A percentile compares a stretch with the other conserved stretches of the same genome.
These are phyloP conservation scores for Cetraspora pellucida DNA, from an alignment of 192 early-diverging fungal species.

Conservation along the genomic window DNA sequence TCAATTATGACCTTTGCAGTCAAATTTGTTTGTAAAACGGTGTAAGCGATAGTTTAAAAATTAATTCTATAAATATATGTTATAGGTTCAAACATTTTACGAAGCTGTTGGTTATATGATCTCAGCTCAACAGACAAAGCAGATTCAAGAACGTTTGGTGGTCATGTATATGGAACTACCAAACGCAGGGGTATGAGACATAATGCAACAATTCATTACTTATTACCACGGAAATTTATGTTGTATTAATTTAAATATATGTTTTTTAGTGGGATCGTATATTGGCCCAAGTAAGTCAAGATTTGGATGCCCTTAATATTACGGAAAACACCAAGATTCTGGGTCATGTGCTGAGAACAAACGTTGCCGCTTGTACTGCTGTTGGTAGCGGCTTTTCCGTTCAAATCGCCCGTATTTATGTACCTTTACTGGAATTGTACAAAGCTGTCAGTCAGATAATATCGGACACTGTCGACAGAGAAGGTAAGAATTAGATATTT, in stretches of 20 bases:
- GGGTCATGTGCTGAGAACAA: slow-evolving; percentile 92
- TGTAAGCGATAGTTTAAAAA: too few species aligned
- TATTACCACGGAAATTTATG: neutral
- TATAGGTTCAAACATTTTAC: slow-evolving; percentile 95
- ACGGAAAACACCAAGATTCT: slow-evolving; percentile 87
- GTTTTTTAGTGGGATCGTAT: slow-evolving; percentile 74
- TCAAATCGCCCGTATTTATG: slow-evolving; percentile 89
- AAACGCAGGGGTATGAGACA: slow-evolving; percentile 68
- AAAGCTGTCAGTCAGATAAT: slow-evolving; percentile 85
- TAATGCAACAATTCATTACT: neutral
- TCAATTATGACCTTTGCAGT: too few species aligned
- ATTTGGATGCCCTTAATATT: slow-evolving; percentile 71
- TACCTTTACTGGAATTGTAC: slow-evolving; percentile 91
- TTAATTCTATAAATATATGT: too few species aligned
- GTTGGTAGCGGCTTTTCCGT: slow-evolving; percentile 85
- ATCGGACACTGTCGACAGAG: slow-evolving; percentile 70
- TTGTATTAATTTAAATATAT: neutral
- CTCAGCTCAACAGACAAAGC: slow-evolving; percentile 83
- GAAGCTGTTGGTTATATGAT: slow-evolving; percentile 99
- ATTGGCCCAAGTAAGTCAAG: slow-evolving; percentile 70
- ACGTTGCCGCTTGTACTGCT: slow-evolving; percentile 88
- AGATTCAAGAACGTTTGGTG: slow-evolving; percentile 81
- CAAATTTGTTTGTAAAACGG: too few species aligned
- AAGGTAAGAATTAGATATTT: slow-evolving; percentile 50
- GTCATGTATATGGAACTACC: slow-evolving; percentile 85